Base-by-base conservation (phyloP, 176 grass and related monocot species). In the Eleusine indica region DNA sequence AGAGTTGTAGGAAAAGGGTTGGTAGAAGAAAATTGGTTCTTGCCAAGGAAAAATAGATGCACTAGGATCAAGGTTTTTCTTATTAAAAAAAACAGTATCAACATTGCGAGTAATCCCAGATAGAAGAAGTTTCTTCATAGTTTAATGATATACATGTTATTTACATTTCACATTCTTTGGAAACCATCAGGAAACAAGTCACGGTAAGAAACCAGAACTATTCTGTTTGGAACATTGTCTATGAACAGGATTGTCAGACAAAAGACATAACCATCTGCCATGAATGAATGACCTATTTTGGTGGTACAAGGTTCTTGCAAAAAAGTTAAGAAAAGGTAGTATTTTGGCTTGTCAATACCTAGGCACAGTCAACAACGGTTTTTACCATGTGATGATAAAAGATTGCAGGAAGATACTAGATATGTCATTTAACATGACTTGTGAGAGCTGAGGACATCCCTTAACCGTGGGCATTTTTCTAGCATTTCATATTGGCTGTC, bases 361-460 rank as follows among this genome's bases (percentile, higher is more conserved):
- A 75, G 44, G 29, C 53, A 76, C 19, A 13, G 16, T 19, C 42
- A 73, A 56, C 6, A 73, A 41, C 71, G 54, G 1, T 30, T 72
- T 72, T 68, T 54, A 7, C 5, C 44, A 35, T 77, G 41, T 46
- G 18, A 88, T n/a, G 5, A 41, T 47, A 32, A 22, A 38, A 76
- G n/a, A 47, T 82, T 61, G 63, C 68, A 58, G 22, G 57, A 70
- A 78, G 44, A 83, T 78, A 56, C 80, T 64, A 0, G 12, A 68
- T 78, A 73, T 78, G 66, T 83, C 46, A 83, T 71, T 9, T 9
- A 41, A n/a, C 73, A 41, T 77, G 71, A 77, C 53, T 66, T 57
- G 73, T 12, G 14, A 30, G 7, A 71, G 53, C n/a, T 16, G 32
- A 35, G 1, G 32, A 35, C 32, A 35, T 35, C 32, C 32, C 32